A percentile compares a stretch with the other conserved stretches of the same genome.
phyloP scores from a whole-genome alignment of 306 rosid species.

The Cucumis melo region DNA sequence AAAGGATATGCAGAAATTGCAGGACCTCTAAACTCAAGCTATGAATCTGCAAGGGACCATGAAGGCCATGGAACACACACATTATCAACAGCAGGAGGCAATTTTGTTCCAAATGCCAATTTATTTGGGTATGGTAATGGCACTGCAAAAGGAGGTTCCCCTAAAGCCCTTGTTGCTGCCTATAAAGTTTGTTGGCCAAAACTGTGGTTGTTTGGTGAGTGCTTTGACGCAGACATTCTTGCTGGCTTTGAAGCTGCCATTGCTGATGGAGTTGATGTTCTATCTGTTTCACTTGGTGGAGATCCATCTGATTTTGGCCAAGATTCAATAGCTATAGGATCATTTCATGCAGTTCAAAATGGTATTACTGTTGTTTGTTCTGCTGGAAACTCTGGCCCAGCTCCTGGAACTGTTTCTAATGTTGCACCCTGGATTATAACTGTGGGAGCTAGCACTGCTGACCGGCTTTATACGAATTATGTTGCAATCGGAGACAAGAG shows the following conservation, averaged over 20 bases:
- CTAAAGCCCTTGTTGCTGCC: constrained; percentile 58
- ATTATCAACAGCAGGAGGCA: constrained; percentile 70
- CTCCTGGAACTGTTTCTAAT: constrained; percentile 20
- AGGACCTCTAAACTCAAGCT: neutral
- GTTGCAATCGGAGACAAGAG: constrained; percentile 33
- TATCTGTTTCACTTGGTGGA: constrained; percentile 32
- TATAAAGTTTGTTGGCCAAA: constrained; percentile 65
- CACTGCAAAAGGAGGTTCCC: constrained; percentile 76
- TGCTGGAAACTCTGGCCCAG: constrained; percentile 53
- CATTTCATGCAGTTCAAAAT: constrained; percentile 39
- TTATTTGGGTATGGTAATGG: constrained; percentile 48
- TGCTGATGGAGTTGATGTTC: constrained; percentile 49
- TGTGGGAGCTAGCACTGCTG: constrained; percentile 55
- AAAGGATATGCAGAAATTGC: constrained; percentile 19
- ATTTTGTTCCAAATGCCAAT: constrained; percentile 22
- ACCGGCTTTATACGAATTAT: constrained; percentile 24
- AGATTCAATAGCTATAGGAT: constrained; percentile 30
- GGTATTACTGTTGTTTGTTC: constrained; percentile 34
- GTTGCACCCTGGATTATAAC: constrained; percentile 57
- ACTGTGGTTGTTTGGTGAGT: neutral
- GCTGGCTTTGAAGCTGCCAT: constrained; percentile 59
- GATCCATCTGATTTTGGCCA: neutral
- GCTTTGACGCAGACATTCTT: constrained; percentile 43
- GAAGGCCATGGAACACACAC: constrained; percentile 81
- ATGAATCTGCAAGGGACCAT: constrained; percentile 27